These are phyloP conservation scores for Neurospora sp. DNA, from an alignment of 495 filamentous ascomycete species.

Conservation along the genomic window DNA sequence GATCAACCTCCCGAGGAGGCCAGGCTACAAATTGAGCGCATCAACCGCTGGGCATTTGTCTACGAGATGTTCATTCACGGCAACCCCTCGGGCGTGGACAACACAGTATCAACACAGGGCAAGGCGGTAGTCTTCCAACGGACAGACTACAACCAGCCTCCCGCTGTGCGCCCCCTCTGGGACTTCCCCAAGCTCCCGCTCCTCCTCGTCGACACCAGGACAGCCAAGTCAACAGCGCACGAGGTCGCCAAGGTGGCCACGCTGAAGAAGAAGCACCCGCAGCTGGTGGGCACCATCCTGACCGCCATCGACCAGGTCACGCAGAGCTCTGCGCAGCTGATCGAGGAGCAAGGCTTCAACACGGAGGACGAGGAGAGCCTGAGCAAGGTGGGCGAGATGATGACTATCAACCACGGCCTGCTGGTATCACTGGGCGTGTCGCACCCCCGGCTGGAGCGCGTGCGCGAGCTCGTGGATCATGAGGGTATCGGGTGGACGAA, in stretches of 20 bases:
- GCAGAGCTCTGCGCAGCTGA: conserved; percentile 58
- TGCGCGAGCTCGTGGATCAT: conserved; percentile 83
- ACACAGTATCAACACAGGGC: conserved; percentile 87
- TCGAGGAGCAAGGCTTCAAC: conserved; percentile 55
- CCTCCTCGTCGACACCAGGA: conserved; percentile 77
- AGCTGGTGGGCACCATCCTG: conserved; percentile 66
- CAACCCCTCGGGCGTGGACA: conserved; percentile 92
- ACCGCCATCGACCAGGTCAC: conserved; percentile 78
- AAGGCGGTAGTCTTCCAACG: conserved; percentile 89
- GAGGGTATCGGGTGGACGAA: conserved; percentile 94
- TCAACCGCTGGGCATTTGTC: conserved; percentile 96
- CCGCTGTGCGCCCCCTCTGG: conserved; percentile 62
- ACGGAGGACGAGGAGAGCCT: conserved; percentile 47
- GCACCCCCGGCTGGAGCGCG: conserved; percentile 83
- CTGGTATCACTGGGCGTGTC: conserved; percentile 84
- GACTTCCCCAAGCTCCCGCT: conserved; percentile 86
- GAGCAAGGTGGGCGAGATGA: conserved; percentile 67
- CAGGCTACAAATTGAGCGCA: conserved; percentile 76
- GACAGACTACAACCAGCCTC: conserved; percentile 65
- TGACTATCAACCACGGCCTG: conserved; percentile 87
- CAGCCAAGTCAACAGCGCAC: conserved; percentile 66
- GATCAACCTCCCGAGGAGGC: conserved; percentile 79
- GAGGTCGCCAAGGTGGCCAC: conserved; percentile 80
- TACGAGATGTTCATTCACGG: conserved; percentile 95
- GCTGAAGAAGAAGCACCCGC: conserved; percentile 57